Conservation (phyloP, 108 stramenopile species). For the Cyclostephanos tholiformis region DNA sequence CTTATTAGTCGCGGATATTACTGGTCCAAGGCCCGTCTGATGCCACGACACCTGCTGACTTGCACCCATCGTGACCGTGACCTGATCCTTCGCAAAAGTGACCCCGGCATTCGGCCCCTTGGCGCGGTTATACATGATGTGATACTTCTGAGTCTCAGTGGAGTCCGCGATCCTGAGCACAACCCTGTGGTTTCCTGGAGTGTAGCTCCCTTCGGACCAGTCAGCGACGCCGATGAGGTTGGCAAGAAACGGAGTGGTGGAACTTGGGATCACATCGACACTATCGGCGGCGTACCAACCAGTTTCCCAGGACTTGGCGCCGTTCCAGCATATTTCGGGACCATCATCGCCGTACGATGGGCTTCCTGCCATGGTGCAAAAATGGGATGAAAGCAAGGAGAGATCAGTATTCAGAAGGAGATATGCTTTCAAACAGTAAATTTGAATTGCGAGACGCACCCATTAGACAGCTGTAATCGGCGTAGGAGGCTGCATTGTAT, state of each 20-base stretch:
- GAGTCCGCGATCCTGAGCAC: not conserved
- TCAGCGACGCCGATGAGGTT: not conserved
- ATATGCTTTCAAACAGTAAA: not conserved
- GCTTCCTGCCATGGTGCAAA: not conserved
- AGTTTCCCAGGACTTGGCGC: not conserved
- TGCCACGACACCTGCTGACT: too few species aligned
- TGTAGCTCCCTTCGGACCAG: not conserved
- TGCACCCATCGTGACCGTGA: too few species aligned
- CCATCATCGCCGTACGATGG: not conserved
- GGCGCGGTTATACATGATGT: not conserved
- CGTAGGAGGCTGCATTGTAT: slow-evolving; percentile 4
- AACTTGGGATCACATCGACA: not conserved
- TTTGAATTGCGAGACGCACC: not conserved
- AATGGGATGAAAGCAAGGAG: not conserved
- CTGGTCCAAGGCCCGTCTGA: too few species aligned
- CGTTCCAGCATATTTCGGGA: not conserved
- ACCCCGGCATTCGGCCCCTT: not conserved
- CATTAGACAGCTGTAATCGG: slow-evolving; percentile 9
- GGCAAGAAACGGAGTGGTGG: not conserved
- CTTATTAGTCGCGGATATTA: too few species aligned
- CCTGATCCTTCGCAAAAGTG: too few species aligned
- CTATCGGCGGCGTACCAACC: not conserved
- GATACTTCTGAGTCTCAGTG: not conserved
- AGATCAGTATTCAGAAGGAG: not conserved
- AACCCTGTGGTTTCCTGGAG: not conserved